Conservation (phyloP, 257 asterid genomes). For the Handroanthus guayacan region DNA sequence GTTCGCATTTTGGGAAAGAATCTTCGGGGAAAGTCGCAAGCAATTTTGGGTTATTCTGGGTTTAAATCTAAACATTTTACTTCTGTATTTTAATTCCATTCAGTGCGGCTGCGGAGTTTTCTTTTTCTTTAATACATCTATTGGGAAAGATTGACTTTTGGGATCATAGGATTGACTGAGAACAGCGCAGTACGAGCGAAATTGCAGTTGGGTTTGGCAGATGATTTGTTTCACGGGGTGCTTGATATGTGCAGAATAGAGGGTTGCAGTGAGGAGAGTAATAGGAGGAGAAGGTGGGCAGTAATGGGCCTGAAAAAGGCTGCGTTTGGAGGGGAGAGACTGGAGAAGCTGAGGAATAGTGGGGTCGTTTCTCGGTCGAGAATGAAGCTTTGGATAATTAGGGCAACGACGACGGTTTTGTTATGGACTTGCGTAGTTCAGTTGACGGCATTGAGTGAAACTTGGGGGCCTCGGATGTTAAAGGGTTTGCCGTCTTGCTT, state of each 20-base stretch:
- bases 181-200: neutral
- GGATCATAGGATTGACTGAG: slow-evolving; percentile 4
- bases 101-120: neutral
- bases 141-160: neutral
- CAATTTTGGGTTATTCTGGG: neutral
- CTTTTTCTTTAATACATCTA: neutral
- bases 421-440: slow-evolving; percentile 84
- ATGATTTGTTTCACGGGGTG: slow-evolving; percentile 40
- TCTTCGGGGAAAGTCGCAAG: slow-evolving; percentile 20
- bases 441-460: slow-evolving; percentile 73
- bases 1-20: slow-evolving; percentile 14
- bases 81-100: slow-evolving; percentile 1
- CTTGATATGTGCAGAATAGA: slow-evolving; percentile 59
- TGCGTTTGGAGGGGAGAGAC: slow-evolving; percentile 52
- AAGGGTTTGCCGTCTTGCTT: slow-evolving; percentile 86
- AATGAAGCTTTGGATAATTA: slow-evolving; percentile 82
- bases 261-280: slow-evolving; percentile 44
- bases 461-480: slow-evolving; percentile 77
- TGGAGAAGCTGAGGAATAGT: slow-evolving; percentile 58
- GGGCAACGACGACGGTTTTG: slow-evolving; percentile 69
- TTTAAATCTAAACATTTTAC: slow-evolving; percentile 23
- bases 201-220: slow-evolving; percentile 12
- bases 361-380: slow-evolving; percentile 64
- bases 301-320: slow-evolving; percentile 64
- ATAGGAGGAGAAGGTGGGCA: slow-evolving; percentile 49